These are phyloP conservation scores for Scheffersomyces ergatensis DNA, from an alignment of 805 yeast genomes.

Conservation along the genomic window DNA sequence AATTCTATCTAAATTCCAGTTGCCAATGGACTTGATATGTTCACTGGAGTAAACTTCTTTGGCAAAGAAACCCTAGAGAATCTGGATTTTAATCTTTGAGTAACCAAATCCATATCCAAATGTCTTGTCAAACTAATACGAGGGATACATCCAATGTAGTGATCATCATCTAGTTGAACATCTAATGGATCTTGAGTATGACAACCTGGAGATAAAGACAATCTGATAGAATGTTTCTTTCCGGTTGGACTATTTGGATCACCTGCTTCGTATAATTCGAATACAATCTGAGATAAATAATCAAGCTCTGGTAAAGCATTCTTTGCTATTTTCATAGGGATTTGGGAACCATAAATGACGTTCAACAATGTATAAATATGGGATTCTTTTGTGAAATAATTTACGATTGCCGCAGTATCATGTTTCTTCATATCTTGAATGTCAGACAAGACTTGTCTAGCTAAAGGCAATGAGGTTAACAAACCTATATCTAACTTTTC, in stretches of 20 bases:
- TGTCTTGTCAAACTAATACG: conserved; percentile 88
- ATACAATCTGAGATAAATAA: conserved; percentile 88
- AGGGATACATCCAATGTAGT: conserved; percentile 94
- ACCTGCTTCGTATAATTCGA: conserved; percentile 84
- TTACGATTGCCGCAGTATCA: conserved; percentile 79
- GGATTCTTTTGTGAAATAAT: conserved; percentile 94
- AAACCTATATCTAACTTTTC: conserved; percentile 96
- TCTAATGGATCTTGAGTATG: conserved; percentile 97
- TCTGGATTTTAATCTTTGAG: conserved; percentile 74
- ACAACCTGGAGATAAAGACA: conserved; percentile 96
- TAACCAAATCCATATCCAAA: conserved; percentile 85
- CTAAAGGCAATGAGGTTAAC: conserved; percentile 88
- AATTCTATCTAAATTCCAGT: conserved; percentile 8
- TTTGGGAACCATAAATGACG: conserved; percentile 84
- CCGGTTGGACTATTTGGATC: conserved; percentile 59
- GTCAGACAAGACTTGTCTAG: conserved; percentile 81
- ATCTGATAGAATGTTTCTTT: conserved; percentile 84
- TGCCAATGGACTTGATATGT: conserved; percentile 67
- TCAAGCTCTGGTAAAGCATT: conserved; percentile 96
- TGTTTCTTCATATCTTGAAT: conserved; percentile 74
- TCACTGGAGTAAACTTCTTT: conserved; percentile 85
- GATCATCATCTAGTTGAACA: conserved; percentile 93
- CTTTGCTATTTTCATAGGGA: conserved; percentile 93
- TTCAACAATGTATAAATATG: conserved; percentile 93
- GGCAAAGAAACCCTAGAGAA: conserved; percentile 89